Evolutionary conservation across 345 rosid genomes (phyloP), one percentile per base, ranked within the genome.

Genomic region (Pugionium dolabratum): DNA sequence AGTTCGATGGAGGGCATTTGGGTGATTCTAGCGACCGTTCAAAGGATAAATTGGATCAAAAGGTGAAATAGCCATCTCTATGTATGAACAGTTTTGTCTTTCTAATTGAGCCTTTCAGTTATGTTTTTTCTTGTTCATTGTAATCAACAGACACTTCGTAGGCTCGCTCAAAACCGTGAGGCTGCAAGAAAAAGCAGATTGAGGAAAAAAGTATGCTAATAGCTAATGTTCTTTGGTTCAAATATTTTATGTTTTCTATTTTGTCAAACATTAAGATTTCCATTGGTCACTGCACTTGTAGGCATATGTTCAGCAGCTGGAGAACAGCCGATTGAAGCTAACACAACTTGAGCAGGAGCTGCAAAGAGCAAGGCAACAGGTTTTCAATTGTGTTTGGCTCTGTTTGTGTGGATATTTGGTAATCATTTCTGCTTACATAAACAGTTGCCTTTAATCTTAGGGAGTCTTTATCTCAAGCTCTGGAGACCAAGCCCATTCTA

Each of bases 151-250:
- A 90, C 96, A 0, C 71, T 88, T 51, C 87, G 98, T 51, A 84
- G 98, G 79, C 98, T 93, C 50, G 98, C 98, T 76, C 98, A 93
- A 78, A 93, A 93, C 76, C 97, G 99, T 34, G 99, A 93, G 82
- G 99, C 99, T 59, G 99, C 99, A 35, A 86, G 97, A 70, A 93
- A 93, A 80, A 93, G 99, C 73, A 83, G 97, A 68, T 69, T 93
- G 65, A 84, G 99, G 79, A 93, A 93, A 70, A 93, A 93, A 48
- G 97, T 93, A 68, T 34, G 63, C 9, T 53, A 32, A 27, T 45
- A 37, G 10, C 1, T 33, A 40, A 42, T 32, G 37, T 76, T 59
- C 46, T 50, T 65, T 37, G 48, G 52, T 31, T 29, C 39, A 53
- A 0, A 42, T 53, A 18, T 50, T 30, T 46, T 30, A 11, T 42